Conservation (phyloP, 768 basidiomycete genomes). For the Gyrodon lividus region DNA sequence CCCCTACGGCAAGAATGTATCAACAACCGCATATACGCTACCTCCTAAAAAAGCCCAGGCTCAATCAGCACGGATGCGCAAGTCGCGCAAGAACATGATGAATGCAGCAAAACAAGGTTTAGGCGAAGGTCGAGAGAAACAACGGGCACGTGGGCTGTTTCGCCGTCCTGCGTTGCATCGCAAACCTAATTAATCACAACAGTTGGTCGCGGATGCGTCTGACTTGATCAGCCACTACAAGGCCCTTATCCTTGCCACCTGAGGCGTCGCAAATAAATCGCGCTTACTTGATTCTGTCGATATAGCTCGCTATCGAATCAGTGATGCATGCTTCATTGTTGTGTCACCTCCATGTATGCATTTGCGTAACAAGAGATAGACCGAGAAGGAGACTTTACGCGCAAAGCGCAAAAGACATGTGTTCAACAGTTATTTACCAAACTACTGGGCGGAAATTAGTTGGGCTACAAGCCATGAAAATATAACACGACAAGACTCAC, state of each 20-base stretch:
- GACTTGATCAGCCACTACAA: conserved; percentile 44
- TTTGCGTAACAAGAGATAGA: conserved; percentile 1
- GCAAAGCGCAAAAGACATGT: neutral
- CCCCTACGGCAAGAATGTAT: neutral
- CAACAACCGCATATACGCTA: conserved; percentile 4
- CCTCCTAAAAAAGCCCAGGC: conserved; percentile 27
- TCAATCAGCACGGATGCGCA: conserved; percentile 32
- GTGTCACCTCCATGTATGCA: neutral
- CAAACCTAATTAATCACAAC: neutral
- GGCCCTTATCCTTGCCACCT: conserved; percentile 30
- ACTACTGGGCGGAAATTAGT: conserved; percentile 18
- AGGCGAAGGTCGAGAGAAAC: conserved; percentile 39
- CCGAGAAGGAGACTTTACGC: neutral
- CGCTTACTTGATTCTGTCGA: conserved; percentile 3
- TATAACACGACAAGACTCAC: conserved; percentile 29
- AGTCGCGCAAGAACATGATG: conserved; percentile 35
- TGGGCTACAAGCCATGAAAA: conserved; percentile 1
- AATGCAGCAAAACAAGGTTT: conserved; percentile 32
- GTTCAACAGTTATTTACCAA: neutral
- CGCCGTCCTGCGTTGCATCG: neutral
- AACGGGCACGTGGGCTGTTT: conserved; percentile 28
- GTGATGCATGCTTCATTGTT: neutral
- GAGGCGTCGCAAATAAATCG: conserved; percentile 9
- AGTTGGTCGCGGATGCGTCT: conserved; percentile 40
- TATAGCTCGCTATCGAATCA: neutral